Percentiles rank a stretch among this genome's conserved stretches.
Evolutionary conservation across 768 basidiomycete genomes (phyloP).

Genomic region (Leccinum subtestaceum): DNA sequence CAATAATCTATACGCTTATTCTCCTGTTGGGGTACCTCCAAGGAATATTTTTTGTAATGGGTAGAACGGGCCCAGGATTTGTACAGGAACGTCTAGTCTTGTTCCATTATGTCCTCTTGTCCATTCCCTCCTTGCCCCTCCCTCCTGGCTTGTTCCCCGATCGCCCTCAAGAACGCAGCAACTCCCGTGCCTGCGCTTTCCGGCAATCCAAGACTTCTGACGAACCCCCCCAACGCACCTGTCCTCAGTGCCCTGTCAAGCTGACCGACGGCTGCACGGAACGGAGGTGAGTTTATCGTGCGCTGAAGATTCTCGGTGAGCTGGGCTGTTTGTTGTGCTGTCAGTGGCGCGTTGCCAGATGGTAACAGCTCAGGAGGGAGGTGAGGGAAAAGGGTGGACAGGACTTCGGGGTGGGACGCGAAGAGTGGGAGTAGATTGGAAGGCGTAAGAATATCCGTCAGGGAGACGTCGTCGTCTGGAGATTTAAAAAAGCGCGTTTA

Average conservation of each 20-base stretch:
- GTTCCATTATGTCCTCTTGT: conserved; percentile 68
- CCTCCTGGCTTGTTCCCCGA: conserved; percentile 69
- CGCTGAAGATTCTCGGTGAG: conserved; percentile 59
- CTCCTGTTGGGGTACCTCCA: background rate
- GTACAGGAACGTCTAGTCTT: conserved; percentile 46
- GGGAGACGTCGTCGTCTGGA: conserved; percentile 49
- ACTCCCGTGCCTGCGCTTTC: conserved; percentile 81
- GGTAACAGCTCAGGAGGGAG: conserved; percentile 73
- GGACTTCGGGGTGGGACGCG: conserved; percentile 62
- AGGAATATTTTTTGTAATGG: too few species aligned
- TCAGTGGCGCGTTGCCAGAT: conserved; percentile 49
- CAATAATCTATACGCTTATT: background rate
- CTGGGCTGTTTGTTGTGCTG: conserved; percentile 22
- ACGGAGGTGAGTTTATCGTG: conserved; percentile 80
- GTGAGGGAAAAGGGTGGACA: conserved; percentile 72
- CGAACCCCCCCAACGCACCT: conserved; percentile 72
- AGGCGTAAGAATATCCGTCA: conserved; percentile 75
- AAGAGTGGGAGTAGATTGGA: conserved; percentile 73
- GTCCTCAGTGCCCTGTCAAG: conserved; percentile 85
- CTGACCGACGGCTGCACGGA: conserved; percentile 72
- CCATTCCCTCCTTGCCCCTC: conserved; percentile 32
- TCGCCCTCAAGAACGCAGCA: conserved; percentile 74
- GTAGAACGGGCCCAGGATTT: background rate
- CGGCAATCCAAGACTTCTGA: conserved; percentile 76
- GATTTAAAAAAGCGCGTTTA: conserved; percentile 5